Evolutionary conservation across 1,284 basidiomycete genomes (phyloP).

Genomic region (Leccinum pachyderme): DNA sequence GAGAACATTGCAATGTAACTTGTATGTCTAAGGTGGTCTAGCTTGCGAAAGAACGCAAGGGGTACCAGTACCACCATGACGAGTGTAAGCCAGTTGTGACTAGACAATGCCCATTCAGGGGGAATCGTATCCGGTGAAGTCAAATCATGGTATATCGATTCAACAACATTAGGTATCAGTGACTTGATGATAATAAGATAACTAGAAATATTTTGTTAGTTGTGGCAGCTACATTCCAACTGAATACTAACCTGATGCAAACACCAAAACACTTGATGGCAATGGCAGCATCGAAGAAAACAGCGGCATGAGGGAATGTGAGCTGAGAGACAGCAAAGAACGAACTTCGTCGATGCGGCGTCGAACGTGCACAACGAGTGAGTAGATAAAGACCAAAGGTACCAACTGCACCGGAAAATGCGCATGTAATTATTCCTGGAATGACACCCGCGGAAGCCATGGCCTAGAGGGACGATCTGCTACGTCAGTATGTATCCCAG

Average conservation of each 20-base stretch:
- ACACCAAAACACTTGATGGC: slow-evolving; percentile 98
- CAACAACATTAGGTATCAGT: slow-evolving; percentile 92
- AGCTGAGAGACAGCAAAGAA: slow-evolving; percentile 86
- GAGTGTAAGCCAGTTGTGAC: slow-evolving; percentile 80
- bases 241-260: slow-evolving; percentile 70
- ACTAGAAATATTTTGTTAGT: slow-evolving; percentile 35
- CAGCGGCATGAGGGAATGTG: slow-evolving; percentile 80
- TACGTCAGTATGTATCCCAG: background rate
- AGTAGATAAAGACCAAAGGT: slow-evolving; percentile 90
- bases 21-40: slow-evolving; percentile 82
- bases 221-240: background rate
- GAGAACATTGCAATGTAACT: slow-evolving; percentile 87
- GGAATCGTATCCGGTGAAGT: slow-evolving; percentile 62
- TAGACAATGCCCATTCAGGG: slow-evolving; percentile 73
- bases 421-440: slow-evolving; percentile 85
- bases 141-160: slow-evolving; percentile 77
- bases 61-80: slow-evolving; percentile 86
- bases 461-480: slow-evolving; percentile 47
- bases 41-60: slow-evolving; percentile 79
- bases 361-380: slow-evolving; percentile 80
- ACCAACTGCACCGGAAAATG: slow-evolving; percentile 81
- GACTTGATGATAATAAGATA: slow-evolving; percentile 95
- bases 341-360: slow-evolving; percentile 74
- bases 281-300: slow-evolving; percentile 92
- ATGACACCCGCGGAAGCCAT: slow-evolving; percentile 85